These are phyloP conservation scores for Fraxinus paxiana DNA, from an alignment of 305 asterid species.

Conservation along the genomic window DNA sequence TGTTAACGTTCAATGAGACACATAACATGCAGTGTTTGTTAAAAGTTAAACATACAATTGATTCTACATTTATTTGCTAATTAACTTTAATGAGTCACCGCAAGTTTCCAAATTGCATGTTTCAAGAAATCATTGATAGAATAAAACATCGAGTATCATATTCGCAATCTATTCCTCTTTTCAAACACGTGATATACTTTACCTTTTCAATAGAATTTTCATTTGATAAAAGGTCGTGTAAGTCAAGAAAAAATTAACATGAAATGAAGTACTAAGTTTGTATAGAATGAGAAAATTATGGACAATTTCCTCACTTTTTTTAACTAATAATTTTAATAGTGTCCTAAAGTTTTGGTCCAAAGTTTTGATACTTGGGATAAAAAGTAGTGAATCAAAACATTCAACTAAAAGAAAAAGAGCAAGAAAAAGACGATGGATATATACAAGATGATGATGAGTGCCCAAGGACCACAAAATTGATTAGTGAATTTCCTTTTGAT, in stretches of 20 bases:
- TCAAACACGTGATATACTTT: neutral
- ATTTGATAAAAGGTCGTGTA: neutral
- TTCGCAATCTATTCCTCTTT: neutral
- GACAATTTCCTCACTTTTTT: neutral
- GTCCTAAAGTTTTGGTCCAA: too few relatives aligned
- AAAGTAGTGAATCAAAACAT: neutral
- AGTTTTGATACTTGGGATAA: neutral
- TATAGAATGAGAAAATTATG: neutral
- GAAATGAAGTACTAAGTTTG: neutral
- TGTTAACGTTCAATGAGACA: neutral
- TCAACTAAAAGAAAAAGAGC: neutral
- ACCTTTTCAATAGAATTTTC: neutral
- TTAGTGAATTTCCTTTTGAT: neutral
- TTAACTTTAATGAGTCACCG: neutral
- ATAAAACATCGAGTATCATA: neutral
- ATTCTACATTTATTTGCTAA: neutral
- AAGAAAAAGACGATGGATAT: neutral
- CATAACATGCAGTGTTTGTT: neutral
- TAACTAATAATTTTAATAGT: neutral
- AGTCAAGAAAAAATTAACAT: too few relatives aligned
- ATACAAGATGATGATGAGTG: neutral
- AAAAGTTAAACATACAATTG: neutral
- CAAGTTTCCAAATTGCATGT: neutral
- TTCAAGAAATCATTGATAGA: neutral
- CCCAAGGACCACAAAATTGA: neutral